These are phyloP conservation scores for Mycosphaerella arachidis DNA, from an alignment of 2,329 filamentous ascomycete genomes.

Conservation along the genomic window DNA sequence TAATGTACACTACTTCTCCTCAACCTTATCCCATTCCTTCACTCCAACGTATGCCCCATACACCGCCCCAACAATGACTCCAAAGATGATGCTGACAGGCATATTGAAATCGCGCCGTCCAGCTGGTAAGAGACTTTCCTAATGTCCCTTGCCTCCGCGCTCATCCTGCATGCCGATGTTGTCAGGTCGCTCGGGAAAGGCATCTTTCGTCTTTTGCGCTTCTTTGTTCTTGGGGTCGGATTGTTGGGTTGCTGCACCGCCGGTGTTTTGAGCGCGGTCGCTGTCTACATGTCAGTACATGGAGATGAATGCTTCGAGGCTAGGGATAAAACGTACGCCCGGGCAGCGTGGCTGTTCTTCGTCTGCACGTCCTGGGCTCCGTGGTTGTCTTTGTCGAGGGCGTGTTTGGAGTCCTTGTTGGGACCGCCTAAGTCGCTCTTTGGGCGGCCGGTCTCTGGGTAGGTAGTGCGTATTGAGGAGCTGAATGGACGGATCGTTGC, in stretches of 20 bases:
- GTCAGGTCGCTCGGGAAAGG: conserved; percentile 46
- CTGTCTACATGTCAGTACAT: conserved; percentile 16
- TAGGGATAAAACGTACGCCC: conserved; percentile 17
- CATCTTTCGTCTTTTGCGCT: conserved; percentile 42
- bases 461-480: conserved; percentile 3
- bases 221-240: conserved; percentile 35
- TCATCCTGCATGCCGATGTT: conserved; percentile 49
- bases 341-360: conserved; percentile 12
- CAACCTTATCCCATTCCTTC: not conserved
- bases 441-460: conserved; percentile 10
- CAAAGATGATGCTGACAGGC: not conserved
- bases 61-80: not conserved
- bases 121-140: not conserved
- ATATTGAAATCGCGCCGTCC: not conserved
- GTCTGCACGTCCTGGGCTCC: conserved; percentile 25
- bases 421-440: conserved; percentile 18
- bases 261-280: conserved; percentile 30
- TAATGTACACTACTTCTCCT: not conserved
- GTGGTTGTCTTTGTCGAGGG: conserved; percentile 22
- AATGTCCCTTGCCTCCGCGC: conserved; percentile 43
- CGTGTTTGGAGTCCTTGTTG: conserved; percentile 20
- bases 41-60: not conserved
- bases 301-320: not conserved
- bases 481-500: conserved; percentile 9
- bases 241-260: conserved; percentile 39